These are phyloP conservation scores for Rhododendron vialii DNA, from an alignment of 148 eudicot genomes.

Conservation along the genomic window DNA sequence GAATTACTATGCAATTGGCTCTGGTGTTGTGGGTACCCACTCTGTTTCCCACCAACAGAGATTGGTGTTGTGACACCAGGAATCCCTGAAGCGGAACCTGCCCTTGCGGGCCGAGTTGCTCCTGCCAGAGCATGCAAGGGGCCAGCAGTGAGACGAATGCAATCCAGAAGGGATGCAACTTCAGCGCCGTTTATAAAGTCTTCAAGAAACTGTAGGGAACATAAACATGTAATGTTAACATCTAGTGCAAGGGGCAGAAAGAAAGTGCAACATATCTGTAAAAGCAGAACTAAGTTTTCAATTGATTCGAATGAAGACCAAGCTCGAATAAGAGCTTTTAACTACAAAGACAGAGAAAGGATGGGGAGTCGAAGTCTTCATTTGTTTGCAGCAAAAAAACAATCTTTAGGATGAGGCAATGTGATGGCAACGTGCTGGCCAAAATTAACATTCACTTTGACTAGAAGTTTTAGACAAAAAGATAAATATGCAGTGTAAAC, in stretches of 20 bases:
- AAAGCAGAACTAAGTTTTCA: not conserved
- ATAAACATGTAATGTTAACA: not conserved
- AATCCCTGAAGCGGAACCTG: slow-evolving; percentile 72
- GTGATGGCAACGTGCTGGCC: not conserved
- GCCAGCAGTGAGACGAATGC: slow-evolving; percentile 97
- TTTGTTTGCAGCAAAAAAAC: not conserved
- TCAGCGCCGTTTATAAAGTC: slow-evolving; percentile 96
- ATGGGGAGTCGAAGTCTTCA: not conserved
- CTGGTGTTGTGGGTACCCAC: slow-evolving; percentile 43
- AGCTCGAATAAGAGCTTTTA: not conserved
- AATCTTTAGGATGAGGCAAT: not conserved
- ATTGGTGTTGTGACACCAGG: slow-evolving; percentile 55
- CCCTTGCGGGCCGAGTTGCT: slow-evolving; percentile 98
- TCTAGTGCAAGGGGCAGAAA: not conserved
- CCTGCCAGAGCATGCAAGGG: slow-evolving; percentile 98
- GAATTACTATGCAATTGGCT: slow-evolving; percentile 44
- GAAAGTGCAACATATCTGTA: not conserved
- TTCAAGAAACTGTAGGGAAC: slow-evolving; percentile 71
- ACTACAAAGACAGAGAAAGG: not conserved
- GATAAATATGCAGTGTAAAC: not conserved
- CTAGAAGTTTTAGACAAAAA: not conserved
- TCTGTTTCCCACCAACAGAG: slow-evolving; percentile 58
- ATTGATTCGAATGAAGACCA: not conserved
- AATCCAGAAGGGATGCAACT: slow-evolving; percentile 91
- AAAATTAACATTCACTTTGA: not conserved